Evolutionary conservation across 345 rosid species (phyloP).

Genomic region (Iberis pinnata): DNA sequence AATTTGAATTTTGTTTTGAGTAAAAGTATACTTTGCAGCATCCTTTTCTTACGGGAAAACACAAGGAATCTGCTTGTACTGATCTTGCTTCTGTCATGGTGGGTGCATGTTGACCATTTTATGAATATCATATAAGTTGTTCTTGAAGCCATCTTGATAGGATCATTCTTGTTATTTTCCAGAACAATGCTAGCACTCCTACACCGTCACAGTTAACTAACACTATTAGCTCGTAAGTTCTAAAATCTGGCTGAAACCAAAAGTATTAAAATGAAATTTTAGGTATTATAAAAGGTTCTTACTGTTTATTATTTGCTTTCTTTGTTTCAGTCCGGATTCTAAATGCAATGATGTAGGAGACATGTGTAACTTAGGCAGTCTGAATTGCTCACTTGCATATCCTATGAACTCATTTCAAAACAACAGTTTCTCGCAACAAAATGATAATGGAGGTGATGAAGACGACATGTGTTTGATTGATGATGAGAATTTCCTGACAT

Average conservation of each 20-base stretch:
- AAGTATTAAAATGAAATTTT: not conserved
- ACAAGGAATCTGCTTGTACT: constrained; percentile 41
- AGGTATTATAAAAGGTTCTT: constrained; percentile 10
- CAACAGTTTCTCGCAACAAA: constrained; percentile 31
- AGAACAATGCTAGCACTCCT: constrained; percentile 43
- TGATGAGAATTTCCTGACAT: constrained; percentile 41
- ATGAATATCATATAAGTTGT: constrained; percentile 7
- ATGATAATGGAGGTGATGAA: constrained; percentile 37
- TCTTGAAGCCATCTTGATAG: constrained; percentile 12
- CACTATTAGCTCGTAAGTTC: constrained; percentile 41
- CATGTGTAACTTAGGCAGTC: constrained; percentile 55
- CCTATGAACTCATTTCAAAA: constrained; percentile 30
- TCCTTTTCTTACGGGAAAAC: constrained; percentile 64
- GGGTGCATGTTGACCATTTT: constrained; percentile 26
- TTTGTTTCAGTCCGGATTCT: constrained; percentile 49
- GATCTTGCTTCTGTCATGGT: constrained; percentile 46
- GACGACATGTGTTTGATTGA: constrained; percentile 72
- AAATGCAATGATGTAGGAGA: constrained; percentile 36
- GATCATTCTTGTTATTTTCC: constrained; percentile 25
- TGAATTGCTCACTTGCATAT: constrained; percentile 38
- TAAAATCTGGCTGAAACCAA: constrained; percentile 14
- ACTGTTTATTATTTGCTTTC: not conserved
- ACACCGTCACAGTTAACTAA: constrained; percentile 24
- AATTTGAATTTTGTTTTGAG: constrained; percentile 17
- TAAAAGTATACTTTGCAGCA: constrained; percentile 79